Evolutionary conservation across 208 protist species (phyloP).

Genomic region (Naegleria fowleri): DNA sequence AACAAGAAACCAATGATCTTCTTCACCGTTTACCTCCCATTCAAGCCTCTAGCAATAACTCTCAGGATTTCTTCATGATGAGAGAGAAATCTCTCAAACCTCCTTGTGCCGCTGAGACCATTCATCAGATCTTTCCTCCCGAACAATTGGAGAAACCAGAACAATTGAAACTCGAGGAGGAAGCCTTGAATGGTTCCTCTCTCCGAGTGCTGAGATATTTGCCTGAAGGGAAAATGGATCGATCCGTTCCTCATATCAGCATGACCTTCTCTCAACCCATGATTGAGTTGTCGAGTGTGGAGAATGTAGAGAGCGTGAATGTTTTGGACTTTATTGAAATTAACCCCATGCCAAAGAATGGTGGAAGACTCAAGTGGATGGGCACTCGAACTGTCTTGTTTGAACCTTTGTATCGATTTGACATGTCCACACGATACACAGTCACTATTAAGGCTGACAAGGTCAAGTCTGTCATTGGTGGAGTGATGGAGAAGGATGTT

Average conservation of each 20-base stretch:
- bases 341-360: not conserved
- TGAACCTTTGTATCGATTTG: not conserved
- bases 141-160: not conserved
- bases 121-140: not conserved
- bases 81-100: not conserved
- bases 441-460: not conserved
- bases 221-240: not conserved
- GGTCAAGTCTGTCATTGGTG: too few relatives aligned
- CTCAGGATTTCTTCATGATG: not conserved
- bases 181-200: not conserved
- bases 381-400: not conserved
- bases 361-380: not conserved
- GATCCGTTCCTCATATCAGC: not conserved
- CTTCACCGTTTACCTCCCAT: not conserved
- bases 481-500: too few relatives aligned
- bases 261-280: constrained; percentile 12
- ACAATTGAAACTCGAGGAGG: not conserved
- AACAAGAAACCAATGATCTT: not conserved
- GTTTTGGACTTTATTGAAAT: not conserved
- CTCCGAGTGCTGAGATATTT: not conserved
- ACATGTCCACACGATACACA: not conserved
- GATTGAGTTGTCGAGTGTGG: not conserved
- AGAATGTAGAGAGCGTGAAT: not conserved
- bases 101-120: not conserved
- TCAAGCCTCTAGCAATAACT: not conserved